Conservation (phyloP, 371 early-diverging fungal genomes). For the Lichtheimia ornata region DNA sequence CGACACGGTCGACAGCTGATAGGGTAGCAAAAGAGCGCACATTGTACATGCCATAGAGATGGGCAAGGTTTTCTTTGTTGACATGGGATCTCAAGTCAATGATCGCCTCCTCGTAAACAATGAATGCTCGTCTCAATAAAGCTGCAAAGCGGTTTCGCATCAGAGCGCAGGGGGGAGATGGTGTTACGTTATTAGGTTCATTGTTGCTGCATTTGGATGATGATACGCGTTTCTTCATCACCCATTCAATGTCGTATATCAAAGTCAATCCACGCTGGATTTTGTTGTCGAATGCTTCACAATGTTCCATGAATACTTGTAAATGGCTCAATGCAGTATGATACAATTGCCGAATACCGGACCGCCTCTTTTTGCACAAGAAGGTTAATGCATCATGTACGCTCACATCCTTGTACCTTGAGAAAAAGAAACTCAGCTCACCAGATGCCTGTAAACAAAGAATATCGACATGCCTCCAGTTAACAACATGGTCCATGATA, state of each 20-base stretch:
- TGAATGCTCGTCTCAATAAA: constrained; percentile 37
- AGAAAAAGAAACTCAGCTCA: constrained; percentile 14
- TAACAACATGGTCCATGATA: constrained; percentile 20
- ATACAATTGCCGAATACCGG: constrained; percentile 52
- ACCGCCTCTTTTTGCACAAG: constrained; percentile 36
- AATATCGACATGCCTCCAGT: constrained; percentile 34
- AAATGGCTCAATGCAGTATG: constrained; percentile 49
- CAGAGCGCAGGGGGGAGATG: constrained; percentile 29
- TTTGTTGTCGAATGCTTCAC: constrained; percentile 56
- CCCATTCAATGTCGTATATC: constrained; percentile 72
- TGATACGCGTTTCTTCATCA: constrained; percentile 14
- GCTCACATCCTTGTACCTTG: background rate
- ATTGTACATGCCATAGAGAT: constrained; percentile 48
- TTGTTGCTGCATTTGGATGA: constrained; percentile 53
- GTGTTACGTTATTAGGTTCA: constrained; percentile 55
- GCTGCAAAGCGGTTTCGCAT: constrained; percentile 30
- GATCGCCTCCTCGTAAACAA: constrained; percentile 40
- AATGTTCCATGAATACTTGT: constrained; percentile 51
- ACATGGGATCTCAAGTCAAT: constrained; percentile 35
- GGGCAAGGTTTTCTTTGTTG: constrained; percentile 28
- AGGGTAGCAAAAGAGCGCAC: constrained; percentile 37
- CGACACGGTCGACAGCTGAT: constrained; percentile 26
- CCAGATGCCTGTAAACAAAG: constrained; percentile 41
- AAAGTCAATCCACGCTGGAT: constrained; percentile 60
- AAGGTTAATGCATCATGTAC: background rate